Evolutionary conservation across 495 filamentous ascomycete species (phyloP).

Genomic region (Daldinia grandis): DNA sequence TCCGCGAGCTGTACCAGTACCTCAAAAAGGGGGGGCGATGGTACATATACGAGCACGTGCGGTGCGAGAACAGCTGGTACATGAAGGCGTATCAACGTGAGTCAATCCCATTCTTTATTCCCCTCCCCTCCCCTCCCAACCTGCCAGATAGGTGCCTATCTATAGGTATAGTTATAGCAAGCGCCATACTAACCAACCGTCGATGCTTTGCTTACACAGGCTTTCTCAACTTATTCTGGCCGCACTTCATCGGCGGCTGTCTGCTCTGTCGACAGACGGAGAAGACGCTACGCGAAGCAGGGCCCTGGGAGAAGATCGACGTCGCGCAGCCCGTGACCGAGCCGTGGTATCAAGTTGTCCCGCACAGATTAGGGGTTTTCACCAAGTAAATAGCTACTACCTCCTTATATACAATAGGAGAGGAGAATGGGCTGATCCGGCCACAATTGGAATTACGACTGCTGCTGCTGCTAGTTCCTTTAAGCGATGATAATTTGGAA

Average conservation of each 20-base stretch:
- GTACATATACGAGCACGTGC: constrained; percentile 78
- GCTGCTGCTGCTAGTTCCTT: too few species aligned
- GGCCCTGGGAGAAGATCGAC: constrained; percentile 65
- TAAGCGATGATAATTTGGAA: too few species aligned
- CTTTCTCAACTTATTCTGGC: constrained; percentile 59
- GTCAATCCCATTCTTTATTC: constrained; percentile 35
- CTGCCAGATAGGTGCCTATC: too few species aligned
- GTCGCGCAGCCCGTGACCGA: constrained; percentile 55
- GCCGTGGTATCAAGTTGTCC: constrained; percentile 58
- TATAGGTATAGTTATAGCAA: too few species aligned
- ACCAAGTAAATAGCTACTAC: constrained; percentile 56
- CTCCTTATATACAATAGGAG: too few species aligned
- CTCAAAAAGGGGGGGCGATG: constrained; percentile 72
- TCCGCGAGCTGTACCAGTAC: constrained; percentile 65
- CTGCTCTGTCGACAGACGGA: constrained; percentile 65
- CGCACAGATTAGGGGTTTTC: constrained; percentile 65
- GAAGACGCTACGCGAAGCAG: constrained; percentile 59
- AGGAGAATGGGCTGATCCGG: too few species aligned
- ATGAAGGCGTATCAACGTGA: constrained; percentile 62
- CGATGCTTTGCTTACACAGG: constrained; percentile 25
- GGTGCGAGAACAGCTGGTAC: constrained; percentile 51
- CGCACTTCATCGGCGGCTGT: constrained; percentile 67
- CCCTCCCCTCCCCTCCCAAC: neutral
- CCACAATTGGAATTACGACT: too few species aligned
- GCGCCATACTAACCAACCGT: neutral